Evolutionary conservation across 2,329 filamentous ascomycete species (phyloP), one percentile per base, ranked within the genome.

Genomic region (Ceratocystiopsis minuta): DNA sequence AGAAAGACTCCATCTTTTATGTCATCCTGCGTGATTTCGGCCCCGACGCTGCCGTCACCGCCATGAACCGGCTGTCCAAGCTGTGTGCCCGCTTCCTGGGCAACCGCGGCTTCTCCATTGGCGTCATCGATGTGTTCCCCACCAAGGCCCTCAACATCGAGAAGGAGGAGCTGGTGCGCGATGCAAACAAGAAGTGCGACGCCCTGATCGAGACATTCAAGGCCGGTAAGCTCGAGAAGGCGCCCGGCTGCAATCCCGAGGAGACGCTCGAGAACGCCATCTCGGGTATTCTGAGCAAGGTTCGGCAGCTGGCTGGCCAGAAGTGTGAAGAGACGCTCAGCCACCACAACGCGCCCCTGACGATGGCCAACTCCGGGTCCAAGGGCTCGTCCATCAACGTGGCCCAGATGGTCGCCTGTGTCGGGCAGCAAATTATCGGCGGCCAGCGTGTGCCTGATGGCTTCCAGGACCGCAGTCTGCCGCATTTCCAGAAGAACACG

Each of bases 381-480:
- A 98, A 98, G 60, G 90, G 90, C 57, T 94, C 86, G 6, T 81
- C 84, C 52, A 92, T 98, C 66, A 98, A 98, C 67, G 90, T 98
- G 32, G 90, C 90, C 10, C 90, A 98, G 64, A 98, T 98, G 90
- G 82, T 96, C 56, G 88, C 90, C 43, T 78, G 87, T 45, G 90
- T 98, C 55, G 90, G 90, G 40, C 90, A 98, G 61, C 90, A 98
- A 53, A 95, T 96, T 72, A 96, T 98, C 53, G 82, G 82, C 46
- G 85, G 86, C 39, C 75, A 82, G 54, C 87, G 90, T 72, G 87
- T 98, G 31, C 74, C 84, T 37, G 85, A 98, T 60, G 90, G 90
- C 7, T 98, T 98, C 62, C 88, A 96, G 57, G 88, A 96, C 58
- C 77, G 90, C 53, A 95, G 80, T 43, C 61, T 98, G 42, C 90